These are phyloP conservation scores for Cordyceps cateniannulata DNA, from an alignment of 2,329 filamentous ascomycete species.

Conservation along the genomic window DNA sequence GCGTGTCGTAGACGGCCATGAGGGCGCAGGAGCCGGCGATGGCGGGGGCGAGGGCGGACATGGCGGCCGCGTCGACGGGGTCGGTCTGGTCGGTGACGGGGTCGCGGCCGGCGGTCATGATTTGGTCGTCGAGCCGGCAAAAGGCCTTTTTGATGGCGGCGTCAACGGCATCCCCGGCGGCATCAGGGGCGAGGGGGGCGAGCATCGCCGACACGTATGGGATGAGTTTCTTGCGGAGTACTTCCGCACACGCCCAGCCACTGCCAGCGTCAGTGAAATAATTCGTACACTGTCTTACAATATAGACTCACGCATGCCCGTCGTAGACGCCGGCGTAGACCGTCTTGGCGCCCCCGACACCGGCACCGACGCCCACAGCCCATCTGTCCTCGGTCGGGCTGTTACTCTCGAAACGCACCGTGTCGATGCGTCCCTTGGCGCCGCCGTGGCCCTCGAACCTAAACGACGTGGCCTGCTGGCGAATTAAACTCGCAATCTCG, in stretches of 20 bases:
- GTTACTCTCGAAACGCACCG: constrained; percentile 29
- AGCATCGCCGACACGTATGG: constrained; percentile 34
- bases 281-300: too few species aligned
- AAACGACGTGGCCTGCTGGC: constrained; percentile 25
- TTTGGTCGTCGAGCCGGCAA: constrained; percentile 48
- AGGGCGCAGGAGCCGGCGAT: constrained; percentile 56
- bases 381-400: constrained; percentile 30
- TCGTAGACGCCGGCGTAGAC: constrained; percentile 38
- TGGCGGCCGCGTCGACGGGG: constrained; percentile 22
- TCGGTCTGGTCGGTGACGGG: constrained; percentile 23
- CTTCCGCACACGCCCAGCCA: constrained; percentile 35
- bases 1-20: constrained; percentile 54
- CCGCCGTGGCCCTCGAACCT: constrained; percentile 22
- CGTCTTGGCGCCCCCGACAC: constrained; percentile 22
- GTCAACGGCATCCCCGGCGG: constrained; percentile 42
- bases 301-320: constrained; percentile 37
- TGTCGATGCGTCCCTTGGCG: constrained; percentile 25
- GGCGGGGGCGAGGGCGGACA: constrained; percentile 29
- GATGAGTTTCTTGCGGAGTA: constrained; percentile 35
- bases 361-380: constrained; percentile 25
- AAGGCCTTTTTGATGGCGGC: constrained; percentile 53
- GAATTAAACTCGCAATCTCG: constrained; percentile 24
- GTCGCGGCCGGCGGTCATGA: constrained; percentile 34
- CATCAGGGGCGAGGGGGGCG: constrained; percentile 20
- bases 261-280: constrained; percentile 18